Conservation (phyloP, 306 rosid genomes). For the Sechiopsis laciniata region DNA sequence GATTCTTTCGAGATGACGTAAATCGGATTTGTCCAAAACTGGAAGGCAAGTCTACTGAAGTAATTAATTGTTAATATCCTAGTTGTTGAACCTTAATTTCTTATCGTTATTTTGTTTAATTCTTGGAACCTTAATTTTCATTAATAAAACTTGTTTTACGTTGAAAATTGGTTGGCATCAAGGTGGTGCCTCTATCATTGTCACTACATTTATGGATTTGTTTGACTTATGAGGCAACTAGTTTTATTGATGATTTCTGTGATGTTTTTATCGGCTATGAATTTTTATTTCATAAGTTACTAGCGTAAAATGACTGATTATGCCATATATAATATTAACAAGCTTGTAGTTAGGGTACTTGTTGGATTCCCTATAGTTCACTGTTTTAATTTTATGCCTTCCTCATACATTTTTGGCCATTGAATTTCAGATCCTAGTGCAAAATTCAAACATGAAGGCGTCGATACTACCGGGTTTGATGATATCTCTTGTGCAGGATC, state of each 20-base stretch:
- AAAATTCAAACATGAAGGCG: constrained; percentile 7
- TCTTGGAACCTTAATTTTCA: background rate
- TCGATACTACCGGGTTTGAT: constrained; percentile 3
- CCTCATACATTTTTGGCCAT: background rate
- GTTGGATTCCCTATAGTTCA: background rate
- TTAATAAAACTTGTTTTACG: background rate
- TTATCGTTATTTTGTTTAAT: background rate
- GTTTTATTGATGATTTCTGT: background rate
- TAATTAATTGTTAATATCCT: background rate
- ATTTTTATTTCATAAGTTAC: background rate
- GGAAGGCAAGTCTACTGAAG: constrained; percentile 34
- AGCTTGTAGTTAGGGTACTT: background rate
- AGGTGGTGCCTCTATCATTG: background rate
- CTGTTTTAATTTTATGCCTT: background rate
- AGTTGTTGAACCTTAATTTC: background rate
- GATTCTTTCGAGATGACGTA: constrained; percentile 71
- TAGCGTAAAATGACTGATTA: background rate
- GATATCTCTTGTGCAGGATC: constrained; percentile 15
- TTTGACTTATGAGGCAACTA: constrained; percentile 2
- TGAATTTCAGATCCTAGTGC: constrained; percentile 1
- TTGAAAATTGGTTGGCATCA: background rate
- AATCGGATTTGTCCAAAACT: constrained; percentile 46
- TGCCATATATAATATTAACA: background rate
- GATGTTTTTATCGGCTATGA: background rate
- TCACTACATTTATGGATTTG: constrained; percentile 8